These are phyloP conservation scores for Solanum corneliomulleri DNA, from an alignment of 257 asterid species.

Conservation along the genomic window DNA sequence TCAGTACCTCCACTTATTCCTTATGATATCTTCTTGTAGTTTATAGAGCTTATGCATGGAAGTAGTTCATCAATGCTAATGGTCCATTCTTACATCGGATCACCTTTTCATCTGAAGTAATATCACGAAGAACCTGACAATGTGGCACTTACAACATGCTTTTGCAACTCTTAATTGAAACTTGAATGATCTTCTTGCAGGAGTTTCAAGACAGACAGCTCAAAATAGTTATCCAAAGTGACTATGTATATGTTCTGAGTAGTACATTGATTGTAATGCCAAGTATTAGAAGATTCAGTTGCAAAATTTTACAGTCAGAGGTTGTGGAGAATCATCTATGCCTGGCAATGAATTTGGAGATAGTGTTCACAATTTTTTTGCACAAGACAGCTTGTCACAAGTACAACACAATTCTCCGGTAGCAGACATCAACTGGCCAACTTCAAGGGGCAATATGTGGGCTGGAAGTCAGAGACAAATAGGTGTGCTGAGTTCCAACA, in stretches of 20 bases:
- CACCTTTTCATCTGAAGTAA: background rate
- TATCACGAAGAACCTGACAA: background rate
- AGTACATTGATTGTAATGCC: background rate
- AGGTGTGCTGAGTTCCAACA: slow-evolving; percentile 27
- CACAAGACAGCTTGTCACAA: slow-evolving; percentile 53
- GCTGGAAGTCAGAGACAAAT: slow-evolving; percentile 49
- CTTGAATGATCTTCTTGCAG: background rate
- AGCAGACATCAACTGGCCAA: slow-evolving; percentile 49
- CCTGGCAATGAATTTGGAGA: slow-evolving; percentile 90
- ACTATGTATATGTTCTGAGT: background rate
- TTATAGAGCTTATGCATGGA: background rate
- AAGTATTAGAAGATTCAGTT: background rate
- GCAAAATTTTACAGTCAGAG: background rate
- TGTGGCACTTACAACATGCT: background rate
- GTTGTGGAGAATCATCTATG: slow-evolving; percentile 57
- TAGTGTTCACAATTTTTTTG: slow-evolving; percentile 88
- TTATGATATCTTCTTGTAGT: background rate
- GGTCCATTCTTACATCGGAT: background rate
- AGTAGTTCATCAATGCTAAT: background rate
- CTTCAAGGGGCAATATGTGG: slow-evolving; percentile 42
- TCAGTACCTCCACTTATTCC: background rate
- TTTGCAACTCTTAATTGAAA: background rate
- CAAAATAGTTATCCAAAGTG: background rate
- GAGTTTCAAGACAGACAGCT: background rate
- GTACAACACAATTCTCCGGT: slow-evolving; percentile 52